Conservation (phyloP, 2,329 filamentous ascomycete species). For the Dryadomyces quercivorus region DNA sequence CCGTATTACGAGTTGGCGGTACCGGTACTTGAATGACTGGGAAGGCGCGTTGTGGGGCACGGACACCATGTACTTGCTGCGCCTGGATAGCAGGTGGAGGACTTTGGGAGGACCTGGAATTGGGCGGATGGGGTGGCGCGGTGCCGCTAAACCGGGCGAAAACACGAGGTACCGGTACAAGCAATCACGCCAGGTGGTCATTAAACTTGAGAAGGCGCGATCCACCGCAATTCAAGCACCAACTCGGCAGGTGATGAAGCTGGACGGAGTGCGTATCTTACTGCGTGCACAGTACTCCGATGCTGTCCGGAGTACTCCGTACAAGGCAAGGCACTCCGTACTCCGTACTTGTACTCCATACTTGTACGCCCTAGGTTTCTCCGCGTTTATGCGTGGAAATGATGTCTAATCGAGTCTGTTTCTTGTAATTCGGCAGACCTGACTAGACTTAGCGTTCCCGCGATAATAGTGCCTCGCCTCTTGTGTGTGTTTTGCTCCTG, state of each 20-base stretch:
- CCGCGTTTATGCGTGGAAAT: too few species aligned
- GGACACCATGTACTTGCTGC: too few species aligned
- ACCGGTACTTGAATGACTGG: not conserved
- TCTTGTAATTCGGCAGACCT: not conserved
- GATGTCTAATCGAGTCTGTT: too few species aligned
- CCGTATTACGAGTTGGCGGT: not conserved
- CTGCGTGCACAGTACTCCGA: too few species aligned
- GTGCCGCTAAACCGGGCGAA: not conserved
- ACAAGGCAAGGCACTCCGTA: too few species aligned
- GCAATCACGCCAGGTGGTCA: not conserved
- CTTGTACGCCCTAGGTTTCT: too few species aligned
- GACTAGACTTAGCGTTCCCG: not conserved
- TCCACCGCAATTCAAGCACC: conserved; percentile 1
- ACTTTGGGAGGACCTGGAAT: not conserved
- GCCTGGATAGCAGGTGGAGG: not conserved
- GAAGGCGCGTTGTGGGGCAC: not conserved
- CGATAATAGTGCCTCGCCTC: not conserved
- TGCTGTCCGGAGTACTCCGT: not conserved
- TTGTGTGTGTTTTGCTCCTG: not conserved
- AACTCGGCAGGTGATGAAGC: not conserved
- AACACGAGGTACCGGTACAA: not conserved
- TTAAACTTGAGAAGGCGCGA: conserved; percentile 1
- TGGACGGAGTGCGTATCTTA: too few species aligned
- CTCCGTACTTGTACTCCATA: not conserved
- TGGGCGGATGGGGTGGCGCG: not conserved